Evolutionary conservation across 371 early-diverging fungal species (phyloP), one percentile per base, ranked within the genome.

Genomic region (Gilbertella persicaria): DNA sequence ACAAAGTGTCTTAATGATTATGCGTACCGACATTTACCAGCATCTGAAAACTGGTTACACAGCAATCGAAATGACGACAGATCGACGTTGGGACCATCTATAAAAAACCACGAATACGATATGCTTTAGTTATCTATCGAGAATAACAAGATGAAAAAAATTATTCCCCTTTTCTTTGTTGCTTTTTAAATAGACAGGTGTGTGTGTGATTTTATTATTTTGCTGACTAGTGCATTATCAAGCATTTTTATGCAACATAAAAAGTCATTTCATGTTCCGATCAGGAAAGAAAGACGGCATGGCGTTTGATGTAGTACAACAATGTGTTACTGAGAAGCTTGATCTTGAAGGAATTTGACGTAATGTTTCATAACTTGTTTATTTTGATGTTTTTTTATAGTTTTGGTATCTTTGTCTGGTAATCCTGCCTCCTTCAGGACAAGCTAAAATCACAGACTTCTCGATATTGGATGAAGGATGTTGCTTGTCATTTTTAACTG

Each of bases 71-170:
- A 53, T 53, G 53, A 53, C 52, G 52, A 52, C 42, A 52, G 52
- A 52, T 52, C 42, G 42, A 52, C 52, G 52, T 43, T 43, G 48
- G 48, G 29, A 20, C 45, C 50, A 40, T 50, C 40, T 20, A 50
- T 50, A 50, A 3, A 41, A 20, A 41, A n/a, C n/a, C n/a, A n/a
- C n/a, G n/a, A n/a, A n/a, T n/a, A n/a, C n/a, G n/a, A n/a, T n/a
- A n/a, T n/a, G n/a, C n/a, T n/a, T n/a, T n/a, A n/a, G n/a, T n/a
- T n/a, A 33, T 3, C 10, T 33, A 33, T 33, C 33, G 33, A 33
- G 33, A 33, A 10, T 33, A 13, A 2, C 3, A 33, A 33, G 33
- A 33, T 33, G 13, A 33, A 13, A 33, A 9, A 28, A 4, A 28
- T 28, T 28, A 9, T 12, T 33, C 10, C 10, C 3, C 10, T 33